Evolutionary conservation across 2,329 filamentous ascomycete species (phyloP).

Genomic region (Fusarium domesticum): DNA sequence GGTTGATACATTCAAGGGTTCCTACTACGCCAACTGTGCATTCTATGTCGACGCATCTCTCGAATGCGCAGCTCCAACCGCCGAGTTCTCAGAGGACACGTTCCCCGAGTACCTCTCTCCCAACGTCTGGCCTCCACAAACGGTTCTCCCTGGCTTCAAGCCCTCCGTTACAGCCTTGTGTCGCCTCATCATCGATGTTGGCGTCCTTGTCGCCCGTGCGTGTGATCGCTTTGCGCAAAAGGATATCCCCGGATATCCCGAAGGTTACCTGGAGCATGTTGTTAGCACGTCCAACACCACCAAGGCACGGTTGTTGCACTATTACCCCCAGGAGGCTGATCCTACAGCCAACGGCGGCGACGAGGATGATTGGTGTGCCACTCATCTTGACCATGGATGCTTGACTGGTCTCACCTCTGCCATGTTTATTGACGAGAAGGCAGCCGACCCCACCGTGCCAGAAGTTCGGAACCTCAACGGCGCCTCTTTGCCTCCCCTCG

Average conservation of each 20-base stretch:
- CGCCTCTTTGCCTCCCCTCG: constrained; percentile 49
- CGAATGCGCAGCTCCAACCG: constrained; percentile 59
- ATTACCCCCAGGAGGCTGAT: constrained; percentile 66
- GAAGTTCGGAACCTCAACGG: constrained; percentile 19
- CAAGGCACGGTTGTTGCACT: constrained; percentile 89
- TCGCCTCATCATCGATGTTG: constrained; percentile 81
- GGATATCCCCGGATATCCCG: constrained; percentile 73
- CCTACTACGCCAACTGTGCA: constrained; percentile 80
- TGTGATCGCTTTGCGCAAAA: constrained; percentile 82
- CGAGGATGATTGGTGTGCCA: constrained; percentile 93
- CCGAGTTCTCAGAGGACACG: constrained; percentile 55
- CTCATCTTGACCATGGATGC: constrained; percentile 87
- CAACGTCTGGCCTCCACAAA: constrained; percentile 79
- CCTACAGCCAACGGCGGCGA: constrained; percentile 39
- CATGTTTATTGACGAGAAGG: constrained; percentile 87
- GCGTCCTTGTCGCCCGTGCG: constrained; percentile 81
- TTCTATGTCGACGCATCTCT: constrained; percentile 67
- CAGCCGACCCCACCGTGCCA: constrained; percentile 37
- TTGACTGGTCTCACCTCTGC: constrained; percentile 90
- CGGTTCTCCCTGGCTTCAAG: constrained; percentile 71
- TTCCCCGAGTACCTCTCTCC: constrained; percentile 87
- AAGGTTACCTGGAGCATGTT: constrained; percentile 79
- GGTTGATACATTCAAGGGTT: constrained; percentile 77
- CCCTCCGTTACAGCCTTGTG: constrained; percentile 72
- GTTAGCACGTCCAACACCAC: constrained; percentile 83